phyloP scores from a whole-genome alignment of 768 basidiomycete genomes.

The Tremella fuciformis region DNA sequence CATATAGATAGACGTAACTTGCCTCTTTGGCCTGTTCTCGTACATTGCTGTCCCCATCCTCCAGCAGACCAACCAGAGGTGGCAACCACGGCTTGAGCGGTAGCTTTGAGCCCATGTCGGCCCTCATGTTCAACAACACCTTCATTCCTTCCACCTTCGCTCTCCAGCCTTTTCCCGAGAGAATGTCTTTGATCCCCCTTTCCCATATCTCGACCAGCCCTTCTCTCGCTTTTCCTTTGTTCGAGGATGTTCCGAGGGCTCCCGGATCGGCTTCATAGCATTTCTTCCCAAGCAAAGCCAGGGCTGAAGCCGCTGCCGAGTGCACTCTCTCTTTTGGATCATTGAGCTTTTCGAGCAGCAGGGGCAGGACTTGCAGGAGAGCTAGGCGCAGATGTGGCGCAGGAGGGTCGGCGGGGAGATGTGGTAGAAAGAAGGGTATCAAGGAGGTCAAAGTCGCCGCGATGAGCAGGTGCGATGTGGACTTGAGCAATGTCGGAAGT shows the following conservation, averaged over 20 bases:
- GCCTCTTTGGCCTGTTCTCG: slow-evolving; percentile 73
- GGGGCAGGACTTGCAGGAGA: slow-evolving; percentile 35
- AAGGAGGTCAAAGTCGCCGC: slow-evolving; percentile 33
- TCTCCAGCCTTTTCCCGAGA: slow-evolving; percentile 39
- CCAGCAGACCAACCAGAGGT: slow-evolving; percentile 74
- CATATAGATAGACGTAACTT: slow-evolving; percentile 10
- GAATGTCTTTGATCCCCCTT: slow-evolving; percentile 30
- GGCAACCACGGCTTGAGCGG: slow-evolving; percentile 63
- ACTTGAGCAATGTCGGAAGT: slow-evolving; percentile 30
- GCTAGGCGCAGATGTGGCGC: slow-evolving; percentile 34
- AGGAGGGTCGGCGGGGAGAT: slow-evolving; percentile 19
- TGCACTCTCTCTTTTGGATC: slow-evolving; percentile 48
- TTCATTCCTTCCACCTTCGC: slow-evolving; percentile 46
- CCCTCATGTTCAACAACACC: slow-evolving; percentile 28
- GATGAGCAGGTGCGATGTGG: slow-evolving; percentile 30
- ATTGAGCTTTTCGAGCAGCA: slow-evolving; percentile 43
- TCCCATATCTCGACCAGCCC: slow-evolving; percentile 35
- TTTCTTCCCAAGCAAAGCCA: slow-evolving; percentile 32
- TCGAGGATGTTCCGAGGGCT: slow-evolving; percentile 4
- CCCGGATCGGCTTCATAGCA: slow-evolving; percentile 35
- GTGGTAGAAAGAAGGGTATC: slow-evolving; percentile 41
- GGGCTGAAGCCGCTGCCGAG: slow-evolving; percentile 25
- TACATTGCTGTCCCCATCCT: slow-evolving; percentile 87
- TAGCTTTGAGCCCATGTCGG: slow-evolving; percentile 24
- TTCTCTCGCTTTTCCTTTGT: slow-evolving; percentile 48